These are phyloP conservation scores for Barbarea vulgaris DNA, from an alignment of 345 rosid genomes.

Conservation along the genomic window DNA sequence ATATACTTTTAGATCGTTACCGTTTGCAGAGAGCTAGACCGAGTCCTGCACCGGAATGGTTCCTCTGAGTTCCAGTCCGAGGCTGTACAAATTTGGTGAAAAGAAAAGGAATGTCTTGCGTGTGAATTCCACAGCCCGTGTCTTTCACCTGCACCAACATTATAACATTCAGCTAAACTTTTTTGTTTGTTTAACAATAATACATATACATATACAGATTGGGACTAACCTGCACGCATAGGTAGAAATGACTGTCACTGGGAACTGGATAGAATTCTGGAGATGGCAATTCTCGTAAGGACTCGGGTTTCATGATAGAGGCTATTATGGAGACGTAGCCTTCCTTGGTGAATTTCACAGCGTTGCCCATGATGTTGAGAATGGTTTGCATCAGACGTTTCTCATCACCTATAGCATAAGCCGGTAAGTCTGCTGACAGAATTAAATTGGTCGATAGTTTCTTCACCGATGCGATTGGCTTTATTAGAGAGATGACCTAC, in stretches of 20 bases:
- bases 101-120: slow-evolving; percentile 69
- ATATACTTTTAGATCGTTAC: slow-evolving; percentile 40
- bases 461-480: slow-evolving; percentile 83
- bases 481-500: slow-evolving; percentile 71
- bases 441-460: slow-evolving; percentile 62
- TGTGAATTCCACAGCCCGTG: slow-evolving; percentile 80
- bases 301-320: slow-evolving; percentile 79
- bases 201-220: neutral
- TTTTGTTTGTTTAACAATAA: neutral
- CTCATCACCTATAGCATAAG: slow-evolving; percentile 79
- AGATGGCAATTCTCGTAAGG: slow-evolving; percentile 65
- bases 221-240: slow-evolving; percentile 71
- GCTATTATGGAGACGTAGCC: slow-evolving; percentile 71
- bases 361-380: slow-evolving; percentile 81
- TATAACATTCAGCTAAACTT: neutral
- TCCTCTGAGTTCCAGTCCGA: slow-evolving; percentile 53
- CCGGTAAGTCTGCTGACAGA: slow-evolving; percentile 78
- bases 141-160: slow-evolving; percentile 68
- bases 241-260: slow-evolving; percentile 71
- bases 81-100: slow-evolving; percentile 71
- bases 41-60: slow-evolving; percentile 65
- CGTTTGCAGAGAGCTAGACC: slow-evolving; percentile 94
- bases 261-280: slow-evolving; percentile 63
- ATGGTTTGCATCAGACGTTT: slow-evolving; percentile 84
- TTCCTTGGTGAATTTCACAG: slow-evolving; percentile 93